Evolutionary conservation across 2,329 filamentous ascomycete genomes (phyloP).

Genomic region (Byssoonygena ceratinophila): DNA sequence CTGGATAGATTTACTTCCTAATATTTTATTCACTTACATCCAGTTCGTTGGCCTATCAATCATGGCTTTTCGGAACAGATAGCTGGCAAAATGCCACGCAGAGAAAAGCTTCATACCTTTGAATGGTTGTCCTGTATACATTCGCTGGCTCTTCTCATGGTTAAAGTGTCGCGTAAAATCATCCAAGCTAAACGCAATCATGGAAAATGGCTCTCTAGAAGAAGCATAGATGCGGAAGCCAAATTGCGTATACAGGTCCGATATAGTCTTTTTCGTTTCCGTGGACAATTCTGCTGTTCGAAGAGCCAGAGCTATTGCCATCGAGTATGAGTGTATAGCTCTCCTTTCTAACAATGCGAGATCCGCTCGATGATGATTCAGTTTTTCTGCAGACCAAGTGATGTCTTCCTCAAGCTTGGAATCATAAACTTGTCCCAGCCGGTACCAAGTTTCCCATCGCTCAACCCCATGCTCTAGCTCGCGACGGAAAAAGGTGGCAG

Average conservation of each 20-base stretch:
- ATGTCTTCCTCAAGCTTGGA: slow-evolving; percentile 79
- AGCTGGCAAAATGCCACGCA: slow-evolving; percentile 55
- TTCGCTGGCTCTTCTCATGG: slow-evolving; percentile 41
- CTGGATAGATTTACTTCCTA: background rate
- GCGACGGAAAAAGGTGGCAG: slow-evolving; percentile 65
- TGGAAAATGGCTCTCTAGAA: slow-evolving; percentile 55
- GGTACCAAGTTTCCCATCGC: slow-evolving; percentile 84
- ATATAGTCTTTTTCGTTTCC: slow-evolving; percentile 47
- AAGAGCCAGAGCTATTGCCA: slow-evolving; percentile 55
- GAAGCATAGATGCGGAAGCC: slow-evolving; percentile 59
- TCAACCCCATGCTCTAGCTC: slow-evolving; percentile 74
- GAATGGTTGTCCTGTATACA: slow-evolving; percentile 50
- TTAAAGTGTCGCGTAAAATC: slow-evolving; percentile 54
- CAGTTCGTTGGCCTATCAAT: slow-evolving; percentile 51
- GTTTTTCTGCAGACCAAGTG: slow-evolving; percentile 80
- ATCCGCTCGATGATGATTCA: slow-evolving; percentile 71
- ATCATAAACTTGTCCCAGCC: slow-evolving; percentile 76
- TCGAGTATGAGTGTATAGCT: slow-evolving; percentile 70
- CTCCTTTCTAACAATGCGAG: slow-evolving; percentile 64
- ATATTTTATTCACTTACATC: slow-evolving; percentile 40
- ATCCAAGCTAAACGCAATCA: slow-evolving; percentile 54
- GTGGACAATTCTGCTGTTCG: slow-evolving; percentile 45
- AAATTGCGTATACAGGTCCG: slow-evolving; percentile 59
- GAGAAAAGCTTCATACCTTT: slow-evolving; percentile 48
- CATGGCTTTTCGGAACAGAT: slow-evolving; percentile 51